Conservation (phyloP, 2,329 filamentous ascomycete genomes). For the Aaosphaeria arxii region DNA sequence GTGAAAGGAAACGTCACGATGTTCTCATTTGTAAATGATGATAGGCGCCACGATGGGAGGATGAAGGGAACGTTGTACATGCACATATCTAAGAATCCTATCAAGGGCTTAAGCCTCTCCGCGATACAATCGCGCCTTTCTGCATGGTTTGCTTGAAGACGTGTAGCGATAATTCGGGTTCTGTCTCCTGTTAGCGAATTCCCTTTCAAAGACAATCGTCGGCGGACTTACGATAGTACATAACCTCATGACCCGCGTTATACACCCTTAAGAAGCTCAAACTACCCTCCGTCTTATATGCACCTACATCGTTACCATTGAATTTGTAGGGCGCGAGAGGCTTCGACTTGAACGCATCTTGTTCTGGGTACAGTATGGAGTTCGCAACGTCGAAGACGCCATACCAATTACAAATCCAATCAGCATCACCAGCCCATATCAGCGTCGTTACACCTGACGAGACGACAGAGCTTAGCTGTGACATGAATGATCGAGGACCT, state of each 20-base stretch:
- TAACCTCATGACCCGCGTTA: slow-evolving; percentile 45
- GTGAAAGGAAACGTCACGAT: too few species aligned
- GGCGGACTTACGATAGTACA: slow-evolving; percentile 43
- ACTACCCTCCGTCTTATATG: slow-evolving; percentile 67
- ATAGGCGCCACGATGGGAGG: too few species aligned
- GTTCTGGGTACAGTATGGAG: slow-evolving; percentile 37
- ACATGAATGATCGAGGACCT: slow-evolving; percentile 17
- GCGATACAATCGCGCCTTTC: slow-evolving; percentile 29
- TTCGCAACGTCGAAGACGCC: slow-evolving; percentile 37
- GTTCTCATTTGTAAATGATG: too few species aligned
- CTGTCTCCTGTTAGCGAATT: slow-evolving; percentile 11
- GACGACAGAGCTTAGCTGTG: slow-evolving; percentile 15
- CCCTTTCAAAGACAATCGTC: neutral
- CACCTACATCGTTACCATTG: slow-evolving; percentile 47
- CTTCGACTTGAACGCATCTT: slow-evolving; percentile 40
- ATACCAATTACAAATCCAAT: slow-evolving; percentile 41
- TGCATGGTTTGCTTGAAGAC: slow-evolving; percentile 48
- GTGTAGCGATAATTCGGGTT: slow-evolving; percentile 45
- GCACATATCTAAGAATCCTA: too few species aligned
- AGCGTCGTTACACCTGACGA: slow-evolving; percentile 29
- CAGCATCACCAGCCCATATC: slow-evolving; percentile 43
- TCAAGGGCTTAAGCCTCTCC: too few species aligned
- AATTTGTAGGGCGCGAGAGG: slow-evolving; percentile 39
- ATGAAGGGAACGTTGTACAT: too few species aligned
- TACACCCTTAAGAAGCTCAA: slow-evolving; percentile 48